Base-by-base conservation (phyloP, 805 yeast species). In the Suhomyces canberraensis region DNA sequence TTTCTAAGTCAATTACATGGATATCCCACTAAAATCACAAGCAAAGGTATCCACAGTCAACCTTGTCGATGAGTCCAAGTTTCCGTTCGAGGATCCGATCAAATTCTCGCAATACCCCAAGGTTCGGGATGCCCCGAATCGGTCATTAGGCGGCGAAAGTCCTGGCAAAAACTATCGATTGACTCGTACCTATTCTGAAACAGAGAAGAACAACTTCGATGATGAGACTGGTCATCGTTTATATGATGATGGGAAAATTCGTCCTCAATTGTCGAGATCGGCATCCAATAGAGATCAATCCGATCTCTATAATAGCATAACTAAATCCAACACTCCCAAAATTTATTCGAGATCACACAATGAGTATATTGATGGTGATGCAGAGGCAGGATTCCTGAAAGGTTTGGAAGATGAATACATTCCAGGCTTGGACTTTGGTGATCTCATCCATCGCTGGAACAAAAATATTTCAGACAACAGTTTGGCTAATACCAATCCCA, bases 351-450 rank as follows among this genome's bases (percentile, higher is more conserved):
- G 63, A 4, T 62, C 69, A 1, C 69, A 66, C 40, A 41, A 40
- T 30, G 51, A 48, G 16, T 30, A 34, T 21, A 31, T 37, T 4
- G 50, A 45, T 20, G 40, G 35, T 17, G 39, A 44, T 26, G 40
- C 35, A 11, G n/a, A 5, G 4, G 58, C 58, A 30, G 30, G 39
- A 8, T 54, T 41, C 29, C 44, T 52, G 25, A 51, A 39, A 22
- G 89, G 87, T 1, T 63, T 83, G 46, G 83, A 79, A 49, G 91
- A 84, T 54, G 93, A 85, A 51, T 84, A 84, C 49, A 73, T 85
- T 11, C 91, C 91, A 0, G 85, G 81, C 32, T 64, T 84, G 19
- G 80, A 80, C 47, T 81, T 79, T 43, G 63, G 69, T 27, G 69
- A 73, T 17, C 57, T 61, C 50, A 44, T 77, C 1, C 56, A 63